These are phyloP conservation scores for Microstegium vimineum DNA, from an alignment of 176 grass and related monocot species.

Conservation along the genomic window DNA sequence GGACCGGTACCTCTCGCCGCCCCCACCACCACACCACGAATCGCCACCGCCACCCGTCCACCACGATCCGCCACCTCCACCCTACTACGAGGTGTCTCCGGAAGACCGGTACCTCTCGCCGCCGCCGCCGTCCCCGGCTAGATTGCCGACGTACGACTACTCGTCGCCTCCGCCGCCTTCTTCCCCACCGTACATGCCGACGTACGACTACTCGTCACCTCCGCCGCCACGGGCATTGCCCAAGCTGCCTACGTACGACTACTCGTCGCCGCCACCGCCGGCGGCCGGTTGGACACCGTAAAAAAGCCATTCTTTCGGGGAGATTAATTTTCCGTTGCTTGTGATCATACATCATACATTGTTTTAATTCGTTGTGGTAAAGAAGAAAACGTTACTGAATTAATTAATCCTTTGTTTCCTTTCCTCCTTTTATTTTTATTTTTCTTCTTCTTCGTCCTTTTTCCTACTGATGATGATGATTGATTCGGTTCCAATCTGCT, in stretches of 20 bases:
- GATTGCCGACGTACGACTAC: slow-evolving; percentile 36
- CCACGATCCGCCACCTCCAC: slow-evolving; percentile 7
- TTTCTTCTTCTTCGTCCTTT: neutral
- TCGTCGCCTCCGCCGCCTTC: slow-evolving; percentile 43
- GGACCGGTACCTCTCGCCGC: slow-evolving; percentile 32
- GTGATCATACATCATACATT: slow-evolving; percentile 22
- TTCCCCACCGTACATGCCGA: slow-evolving; percentile 31
- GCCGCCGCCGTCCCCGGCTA: slow-evolving; percentile 10
- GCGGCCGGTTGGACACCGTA: slow-evolving; percentile 8
- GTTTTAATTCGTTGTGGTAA: slow-evolving; percentile 32
- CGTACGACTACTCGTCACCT: slow-evolving; percentile 27
- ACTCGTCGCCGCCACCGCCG: slow-evolving; percentile 63
- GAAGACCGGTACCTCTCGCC: slow-evolving; percentile 41
- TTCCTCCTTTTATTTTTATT: neutral
- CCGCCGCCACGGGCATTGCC: slow-evolving; percentile 5
- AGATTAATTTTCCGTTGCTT: neutral
- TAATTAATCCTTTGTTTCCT: slow-evolving; percentile 4
- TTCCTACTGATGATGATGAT: neutral
- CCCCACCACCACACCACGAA: neutral
- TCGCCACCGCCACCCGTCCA: slow-evolving; percentile 12
- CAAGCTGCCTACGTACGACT: slow-evolving; percentile 43
- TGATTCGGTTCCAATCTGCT: slow-evolving; percentile 12
- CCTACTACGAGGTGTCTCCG: slow-evolving; percentile 36
- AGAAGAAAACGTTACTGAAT: neutral
- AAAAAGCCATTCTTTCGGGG: slow-evolving; percentile 39